A percentile compares a stretch with the other conserved stretches of the same genome.
phyloP scores from a whole-genome alignment of 768 basidiomycete species.

The Mycena chlorophos region DNA sequence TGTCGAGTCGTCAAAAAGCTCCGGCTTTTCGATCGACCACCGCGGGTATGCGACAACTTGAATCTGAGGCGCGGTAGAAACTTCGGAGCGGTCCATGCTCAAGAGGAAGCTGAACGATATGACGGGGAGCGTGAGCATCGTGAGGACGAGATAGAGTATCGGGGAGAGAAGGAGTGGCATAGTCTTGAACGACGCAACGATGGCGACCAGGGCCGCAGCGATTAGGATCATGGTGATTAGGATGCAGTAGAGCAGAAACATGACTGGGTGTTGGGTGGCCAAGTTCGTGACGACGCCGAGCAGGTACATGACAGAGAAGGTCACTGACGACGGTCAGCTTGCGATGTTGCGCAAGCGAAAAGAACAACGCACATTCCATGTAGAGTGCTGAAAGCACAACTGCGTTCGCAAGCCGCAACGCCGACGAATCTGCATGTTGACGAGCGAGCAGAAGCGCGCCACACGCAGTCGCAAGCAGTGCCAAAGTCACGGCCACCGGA shows the following conservation, averaged over 20 bases:
- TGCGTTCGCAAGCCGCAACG: constrained; percentile 13
- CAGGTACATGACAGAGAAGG: constrained; percentile 16
- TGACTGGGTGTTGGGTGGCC: constrained; percentile 8
- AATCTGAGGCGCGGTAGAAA: constrained; percentile 15
- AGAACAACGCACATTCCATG: constrained; percentile 11
- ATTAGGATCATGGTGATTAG: constrained; percentile 14
- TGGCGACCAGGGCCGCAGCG: constrained; percentile 19
- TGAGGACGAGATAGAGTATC: constrained; percentile 16
- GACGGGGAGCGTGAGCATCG: constrained; percentile 21
- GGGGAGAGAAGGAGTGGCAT: constrained; percentile 19
- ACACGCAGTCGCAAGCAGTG: constrained; percentile 16
- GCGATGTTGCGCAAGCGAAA: background rate
- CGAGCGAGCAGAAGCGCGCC: constrained; percentile 18
- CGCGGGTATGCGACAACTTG: constrained; percentile 13
- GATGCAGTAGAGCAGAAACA: constrained; percentile 12
- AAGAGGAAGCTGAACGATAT: constrained; percentile 20
- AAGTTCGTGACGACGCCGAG: constrained; percentile 11
- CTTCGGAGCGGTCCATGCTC: constrained; percentile 11
- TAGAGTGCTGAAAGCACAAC: constrained; percentile 16
- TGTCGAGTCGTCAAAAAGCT: constrained; percentile 13
- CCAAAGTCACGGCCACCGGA: constrained; percentile 19
- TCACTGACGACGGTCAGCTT: constrained; percentile 14
- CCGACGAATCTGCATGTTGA: constrained; percentile 1
- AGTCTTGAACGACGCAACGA: constrained; percentile 18
- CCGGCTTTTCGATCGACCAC: constrained; percentile 13